Evolutionary conservation across 495 filamentous ascomycete species (phyloP), one percentile per base, ranked within the genome.

Genomic region (Aspergillus homomorphus): DNA sequence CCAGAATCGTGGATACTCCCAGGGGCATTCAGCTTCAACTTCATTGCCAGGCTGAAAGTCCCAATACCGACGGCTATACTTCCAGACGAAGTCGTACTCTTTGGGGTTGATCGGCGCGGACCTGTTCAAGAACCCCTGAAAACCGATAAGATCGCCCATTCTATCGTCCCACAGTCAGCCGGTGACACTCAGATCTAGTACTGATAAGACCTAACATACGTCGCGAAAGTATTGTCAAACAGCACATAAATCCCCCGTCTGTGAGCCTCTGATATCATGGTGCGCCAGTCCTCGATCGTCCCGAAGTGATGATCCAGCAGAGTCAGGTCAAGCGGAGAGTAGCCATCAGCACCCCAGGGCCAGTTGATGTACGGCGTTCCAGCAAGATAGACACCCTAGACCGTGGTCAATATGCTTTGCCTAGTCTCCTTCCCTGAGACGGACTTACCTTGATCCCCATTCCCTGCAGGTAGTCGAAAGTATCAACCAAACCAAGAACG

Each of bases 381-480:
- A 26, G 86, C 85, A 51, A 90, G 75, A 60, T 90, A 90, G 22
- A 90, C 74, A 7, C 72, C 83, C 83, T 82, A 23, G 2, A n/a
- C 9, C 15, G 19, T 30, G 18, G 24, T 41, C 51, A 38, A 9
- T n/a, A 24, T 51, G 48, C 6, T 51, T 1, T 18, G 4, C 20
- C 23, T 19, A 30, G 10, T 12, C 3, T 22, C 1, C 19, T 8
- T 6, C 21, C 8, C 16, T 2, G n/a, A 42, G 16, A 38, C 18
- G 15, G 15, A 20, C 41, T 10, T 21, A 81, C 83, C 75, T 87
- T 88, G 70, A 88, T 85, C 2, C 87, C 87, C 84, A 88, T 84
- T 44, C 87, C 87, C 51, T 87, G 84, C 28, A 90, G 67, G 70
- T 90, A 90, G 63, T 90, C 87, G 51, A 90, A 72, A 16, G 82